Conservation (phyloP, 192 early-diverging fungal species). For the Coemansia sp. region DNA sequence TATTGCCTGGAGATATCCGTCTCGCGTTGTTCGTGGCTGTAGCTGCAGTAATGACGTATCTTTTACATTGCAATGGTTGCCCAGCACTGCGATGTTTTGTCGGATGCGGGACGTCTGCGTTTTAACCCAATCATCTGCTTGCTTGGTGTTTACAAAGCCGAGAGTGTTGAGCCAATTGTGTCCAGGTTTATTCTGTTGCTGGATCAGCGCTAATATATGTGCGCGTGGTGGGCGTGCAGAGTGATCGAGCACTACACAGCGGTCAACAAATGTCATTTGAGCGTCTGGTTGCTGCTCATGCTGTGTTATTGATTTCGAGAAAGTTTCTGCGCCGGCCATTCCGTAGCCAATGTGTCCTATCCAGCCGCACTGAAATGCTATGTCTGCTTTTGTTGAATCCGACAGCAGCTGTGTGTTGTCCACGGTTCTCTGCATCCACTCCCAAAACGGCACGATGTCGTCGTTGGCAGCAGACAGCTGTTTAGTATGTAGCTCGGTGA, state of each 20-base stretch:
- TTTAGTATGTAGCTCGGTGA: background rate
- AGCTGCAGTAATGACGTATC: background rate
- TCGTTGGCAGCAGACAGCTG: background rate
- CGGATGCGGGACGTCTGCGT: background rate
- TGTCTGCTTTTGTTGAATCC: conserved; percentile 18
- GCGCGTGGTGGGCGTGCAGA: conserved; percentile 8
- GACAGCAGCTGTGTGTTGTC: conserved; percentile 15
- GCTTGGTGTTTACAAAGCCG: conserved; percentile 11
- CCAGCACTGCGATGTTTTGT: background rate
- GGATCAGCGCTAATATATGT: conserved; percentile 21
- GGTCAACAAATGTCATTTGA: conserved; percentile 72
- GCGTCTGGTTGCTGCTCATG: conserved; percentile 63
- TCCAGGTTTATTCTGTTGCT: background rate
- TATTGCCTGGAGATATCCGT: conserved; percentile 58
- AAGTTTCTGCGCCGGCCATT: conserved; percentile 50
- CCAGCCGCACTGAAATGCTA: conserved; percentile 79
- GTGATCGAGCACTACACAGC: conserved; percentile 75
- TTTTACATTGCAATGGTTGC: background rate
- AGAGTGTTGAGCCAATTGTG: conserved; percentile 12
- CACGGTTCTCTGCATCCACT: conserved; percentile 59
- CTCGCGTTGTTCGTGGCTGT: conserved; percentile 16
- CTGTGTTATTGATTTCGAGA: background rate
- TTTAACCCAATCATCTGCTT: conserved; percentile 17
- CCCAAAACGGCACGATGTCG: conserved; percentile 58
- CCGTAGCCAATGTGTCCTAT: conserved; percentile 93